A percentile compares a stretch with the other conserved stretches of the same genome.
These are phyloP conservation scores for Candida pseudoviswanathii DNA, from an alignment of 1,139 yeast genomes.

Conservation along the genomic window DNA sequence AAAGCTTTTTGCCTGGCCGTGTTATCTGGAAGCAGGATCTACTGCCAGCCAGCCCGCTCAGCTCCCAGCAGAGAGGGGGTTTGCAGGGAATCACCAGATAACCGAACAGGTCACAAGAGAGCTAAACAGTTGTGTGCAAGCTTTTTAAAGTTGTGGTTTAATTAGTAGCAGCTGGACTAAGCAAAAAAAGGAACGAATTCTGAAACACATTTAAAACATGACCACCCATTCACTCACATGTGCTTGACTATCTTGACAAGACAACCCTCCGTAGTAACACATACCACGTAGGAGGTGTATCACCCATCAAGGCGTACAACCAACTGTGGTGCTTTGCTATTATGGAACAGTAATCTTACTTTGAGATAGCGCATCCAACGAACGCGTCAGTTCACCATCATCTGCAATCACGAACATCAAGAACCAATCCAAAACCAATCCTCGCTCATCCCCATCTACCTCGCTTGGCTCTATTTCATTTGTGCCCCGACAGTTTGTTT, in stretches of 20 bases:
- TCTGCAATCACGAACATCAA: no score
- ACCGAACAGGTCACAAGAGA: not conserved
- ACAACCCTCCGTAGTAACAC: not conserved
- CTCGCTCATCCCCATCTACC: no score
- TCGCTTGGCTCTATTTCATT: not conserved
- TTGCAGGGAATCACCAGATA: no score
- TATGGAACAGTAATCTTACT: no score
- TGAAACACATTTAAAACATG: not conserved
- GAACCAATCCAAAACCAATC: no score
- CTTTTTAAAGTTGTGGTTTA: no score
- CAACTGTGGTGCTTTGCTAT: no score
- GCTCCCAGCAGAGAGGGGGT: not conserved
- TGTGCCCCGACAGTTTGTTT: not conserved
- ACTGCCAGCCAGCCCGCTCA: not conserved
- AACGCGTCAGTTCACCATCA: no score
- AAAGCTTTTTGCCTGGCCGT: not conserved
- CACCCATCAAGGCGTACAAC: no score
- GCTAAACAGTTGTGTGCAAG: no score
- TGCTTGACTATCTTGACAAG: not conserved
- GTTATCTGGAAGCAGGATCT: not conserved
- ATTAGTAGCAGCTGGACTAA: not conserved
- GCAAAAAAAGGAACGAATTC: conserved; percentile 1
- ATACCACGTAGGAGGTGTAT: no score
- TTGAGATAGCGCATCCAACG: no score
- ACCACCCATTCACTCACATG: not conserved